These are phyloP conservation scores for Akanthomyces lecanii DNA, from an alignment of 2,329 filamentous ascomycete genomes.

Conservation along the genomic window DNA sequence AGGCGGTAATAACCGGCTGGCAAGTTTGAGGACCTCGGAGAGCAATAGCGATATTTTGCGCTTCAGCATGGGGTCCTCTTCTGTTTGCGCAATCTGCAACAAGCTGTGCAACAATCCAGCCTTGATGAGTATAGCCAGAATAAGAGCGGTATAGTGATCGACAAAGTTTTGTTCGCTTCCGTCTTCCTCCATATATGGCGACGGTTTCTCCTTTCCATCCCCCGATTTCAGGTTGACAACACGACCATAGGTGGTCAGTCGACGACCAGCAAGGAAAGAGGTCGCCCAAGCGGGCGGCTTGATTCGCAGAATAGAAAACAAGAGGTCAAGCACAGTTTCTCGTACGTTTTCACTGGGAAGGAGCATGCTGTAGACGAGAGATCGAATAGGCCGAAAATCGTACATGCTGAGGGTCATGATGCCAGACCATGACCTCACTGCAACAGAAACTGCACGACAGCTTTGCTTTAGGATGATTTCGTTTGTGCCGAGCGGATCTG, in stretches of 20 bases:
- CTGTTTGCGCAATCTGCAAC: conserved; percentile 62
- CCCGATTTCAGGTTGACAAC: conserved; percentile 77
- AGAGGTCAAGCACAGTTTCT: conserved; percentile 80
- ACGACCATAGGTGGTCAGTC: conserved; percentile 93
- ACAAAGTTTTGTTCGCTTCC: conserved; percentile 77
- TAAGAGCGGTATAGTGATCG: conserved; percentile 87
- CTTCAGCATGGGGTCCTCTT: conserved; percentile 66
- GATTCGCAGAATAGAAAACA: conserved; percentile 78
- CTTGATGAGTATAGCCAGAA: conserved; percentile 80
- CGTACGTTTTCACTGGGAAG: conserved; percentile 52
- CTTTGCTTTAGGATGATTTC: conserved; percentile 72
- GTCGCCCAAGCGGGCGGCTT: conserved; percentile 91
- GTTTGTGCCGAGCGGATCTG: conserved; percentile 66
- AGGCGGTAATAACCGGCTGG: conserved; percentile 77
- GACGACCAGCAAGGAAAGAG: conserved; percentile 85
- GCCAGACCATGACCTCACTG: conserved; percentile 91
- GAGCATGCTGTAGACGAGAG: conserved; percentile 64
- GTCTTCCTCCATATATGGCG: conserved; percentile 59
- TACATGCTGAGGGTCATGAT: conserved; percentile 85
- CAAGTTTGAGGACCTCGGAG: conserved; percentile 85
- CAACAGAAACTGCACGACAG: conserved; percentile 83
- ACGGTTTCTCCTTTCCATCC: conserved; percentile 43
- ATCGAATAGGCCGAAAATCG: conserved; percentile 77
- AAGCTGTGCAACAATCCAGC: conserved; percentile 65
- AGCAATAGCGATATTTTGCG: conserved; percentile 88